A percentile compares a stretch with the other conserved stretches of the same genome.
phyloP scores from a whole-genome alignment of 129 eudicot genomes.

The Sambucus nigra region DNA sequence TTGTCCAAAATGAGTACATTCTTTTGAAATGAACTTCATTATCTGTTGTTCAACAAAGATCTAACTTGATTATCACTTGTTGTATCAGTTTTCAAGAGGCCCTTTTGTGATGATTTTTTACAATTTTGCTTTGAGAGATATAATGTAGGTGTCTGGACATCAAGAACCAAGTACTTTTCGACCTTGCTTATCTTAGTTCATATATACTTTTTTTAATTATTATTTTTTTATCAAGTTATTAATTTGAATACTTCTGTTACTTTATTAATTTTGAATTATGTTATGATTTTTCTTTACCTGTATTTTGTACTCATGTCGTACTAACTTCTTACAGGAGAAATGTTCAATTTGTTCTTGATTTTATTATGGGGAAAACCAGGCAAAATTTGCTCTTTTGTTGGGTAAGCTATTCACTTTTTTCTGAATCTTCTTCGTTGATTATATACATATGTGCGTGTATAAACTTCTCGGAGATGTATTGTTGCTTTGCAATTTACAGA shows the following conservation, averaged over 20 bases:
- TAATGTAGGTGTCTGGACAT: constrained; percentile 83
- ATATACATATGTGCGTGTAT: too few species aligned
- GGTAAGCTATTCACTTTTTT: constrained; percentile 33
- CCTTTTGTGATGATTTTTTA: constrained; percentile 80
- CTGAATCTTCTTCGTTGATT: neutral
- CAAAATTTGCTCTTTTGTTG: constrained; percentile 60
- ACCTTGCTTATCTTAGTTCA: neutral
- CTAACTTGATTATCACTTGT: constrained; percentile 18
- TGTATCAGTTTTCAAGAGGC: constrained; percentile 74
- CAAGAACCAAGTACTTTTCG: constrained; percentile 55
- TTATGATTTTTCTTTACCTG: neutral
- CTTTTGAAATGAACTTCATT: constrained; percentile 5
- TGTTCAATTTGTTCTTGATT: constrained; percentile 49
- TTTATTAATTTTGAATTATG: neutral
- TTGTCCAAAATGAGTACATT: constrained; percentile 2
- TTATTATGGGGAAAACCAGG: constrained; percentile 41
- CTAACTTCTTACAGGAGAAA: constrained; percentile 45
- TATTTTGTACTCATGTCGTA: constrained; percentile 4
- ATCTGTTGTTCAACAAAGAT: neutral
- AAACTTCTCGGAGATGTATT: neutral
- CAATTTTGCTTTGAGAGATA: constrained; percentile 78
- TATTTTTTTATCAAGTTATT: neutral
- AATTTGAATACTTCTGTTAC: neutral
- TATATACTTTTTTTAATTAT: constrained; percentile 1
- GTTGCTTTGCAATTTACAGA: neutral